phyloP scores from a whole-genome alignment of 2,329 filamentous ascomycete species.

The Clarireedia homoeocarpa region DNA sequence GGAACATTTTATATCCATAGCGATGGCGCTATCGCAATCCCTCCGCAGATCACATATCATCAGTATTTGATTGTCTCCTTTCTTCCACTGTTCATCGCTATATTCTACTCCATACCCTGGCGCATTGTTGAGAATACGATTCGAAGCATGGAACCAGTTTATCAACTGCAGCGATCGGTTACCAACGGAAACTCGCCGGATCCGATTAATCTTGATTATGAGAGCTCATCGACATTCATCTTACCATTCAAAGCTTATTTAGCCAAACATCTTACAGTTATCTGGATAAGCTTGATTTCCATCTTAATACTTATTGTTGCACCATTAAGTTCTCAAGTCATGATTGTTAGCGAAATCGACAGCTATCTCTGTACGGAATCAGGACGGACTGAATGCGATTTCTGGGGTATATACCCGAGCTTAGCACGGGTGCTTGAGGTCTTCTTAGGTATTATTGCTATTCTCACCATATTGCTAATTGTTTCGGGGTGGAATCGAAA shows the following conservation, averaged over 20 bases:
- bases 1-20: neutral
- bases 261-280: neutral
- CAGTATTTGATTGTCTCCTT: conserved; percentile 2
- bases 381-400: neutral
- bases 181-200: neutral
- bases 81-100: neutral
- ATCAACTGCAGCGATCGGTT: neutral
- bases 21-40: neutral
- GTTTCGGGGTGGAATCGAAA: neutral
- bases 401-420: neutral
- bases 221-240: neutral
- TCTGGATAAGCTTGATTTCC: neutral
- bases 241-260: neutral
- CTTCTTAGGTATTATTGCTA: neutral
- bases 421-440: neutral
- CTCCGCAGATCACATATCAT: too few relatives aligned
- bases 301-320: neutral
- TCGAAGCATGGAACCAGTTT: neutral
- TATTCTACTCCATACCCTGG: conserved; percentile 1
- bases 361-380: neutral
- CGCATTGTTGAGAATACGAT: neutral
- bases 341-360: neutral
- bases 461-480: neutral
- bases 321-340: neutral
- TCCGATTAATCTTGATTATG: neutral